These are phyloP conservation scores for Aspergillus sp. DNA, from an alignment of 2,329 filamentous ascomycete genomes.

Conservation along the genomic window DNA sequence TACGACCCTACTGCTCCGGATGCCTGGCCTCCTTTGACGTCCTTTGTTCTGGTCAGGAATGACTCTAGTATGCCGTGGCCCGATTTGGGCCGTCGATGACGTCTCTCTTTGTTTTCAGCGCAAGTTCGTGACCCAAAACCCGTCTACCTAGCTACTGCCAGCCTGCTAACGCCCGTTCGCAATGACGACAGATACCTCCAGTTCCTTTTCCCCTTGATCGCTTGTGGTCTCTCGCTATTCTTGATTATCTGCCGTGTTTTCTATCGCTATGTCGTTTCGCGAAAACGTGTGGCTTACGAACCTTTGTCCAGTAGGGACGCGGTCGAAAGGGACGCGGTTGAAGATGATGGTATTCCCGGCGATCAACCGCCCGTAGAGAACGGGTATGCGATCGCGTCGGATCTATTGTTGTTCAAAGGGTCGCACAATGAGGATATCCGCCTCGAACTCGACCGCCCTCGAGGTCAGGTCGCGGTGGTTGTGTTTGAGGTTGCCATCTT, in stretches of 20 bases:
- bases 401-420: constrained; percentile 49
- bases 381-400: constrained; percentile 43
- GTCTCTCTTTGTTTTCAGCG: constrained; percentile 54
- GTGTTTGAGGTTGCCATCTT: constrained; percentile 68
- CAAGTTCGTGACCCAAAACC: constrained; percentile 33
- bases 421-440: constrained; percentile 41
- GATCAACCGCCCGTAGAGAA: constrained; percentile 34
- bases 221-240: constrained; percentile 62
- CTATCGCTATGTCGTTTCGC: constrained; percentile 46
- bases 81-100: constrained; percentile 55
- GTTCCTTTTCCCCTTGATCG: constrained; percentile 66
- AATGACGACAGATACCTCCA: constrained; percentile 59
- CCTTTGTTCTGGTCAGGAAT: constrained; percentile 26
- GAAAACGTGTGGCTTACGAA: constrained; percentile 52
- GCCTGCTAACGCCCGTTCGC: constrained; percentile 2
- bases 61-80: constrained; percentile 50
- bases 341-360: constrained; percentile 43
- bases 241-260: constrained; percentile 54
- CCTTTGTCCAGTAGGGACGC: constrained; percentile 22
- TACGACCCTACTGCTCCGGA: too few species aligned
- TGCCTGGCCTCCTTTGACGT: neutral
- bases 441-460: constrained; percentile 63
- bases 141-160: constrained; percentile 10
- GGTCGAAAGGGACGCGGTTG: constrained; percentile 5
- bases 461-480: constrained; percentile 62